Evolutionary conservation across 306 rosid species (phyloP), one percentile per base, ranked within the genome.

Genomic region (Medicago lupulina): DNA sequence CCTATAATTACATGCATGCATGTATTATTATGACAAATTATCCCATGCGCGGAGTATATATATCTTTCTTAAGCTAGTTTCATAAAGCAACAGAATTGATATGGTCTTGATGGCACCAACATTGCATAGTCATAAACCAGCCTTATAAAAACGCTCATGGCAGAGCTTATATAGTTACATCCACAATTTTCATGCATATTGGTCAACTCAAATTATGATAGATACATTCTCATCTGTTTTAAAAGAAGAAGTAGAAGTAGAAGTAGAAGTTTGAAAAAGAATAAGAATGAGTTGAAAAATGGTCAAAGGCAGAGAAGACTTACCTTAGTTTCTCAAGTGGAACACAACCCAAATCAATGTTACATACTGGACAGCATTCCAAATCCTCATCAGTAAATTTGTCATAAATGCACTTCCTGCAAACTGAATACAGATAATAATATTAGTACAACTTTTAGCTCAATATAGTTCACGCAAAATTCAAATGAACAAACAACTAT

Each of bases 311-410:
- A 41, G 64, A 46, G 54, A 61, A 28, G 7, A 17, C 70, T 74
- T 8, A 95, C 98, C 97, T 95, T 72, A 95, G 80, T 85, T 95
- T 95, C 85, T 95, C 98, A 40, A 92, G 64, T 3, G 98, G 97
- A 76, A 73, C 83, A 67, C 91, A 85, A 9, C 98, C 98, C 38
- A 95, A 88, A 81, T 95, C 88, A 36, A 79, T 90, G 62, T 83
- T 74, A 85, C 98, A 95, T 18, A 87, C 81, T 17, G 98, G 98
- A 78, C 98, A 95, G 80, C 81, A 73, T 65, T 95, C 98, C 28
- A 89, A 19, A 67, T 95, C 97, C 75, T 95, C 97, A 2, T 95
- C 98, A 0, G 84, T 76, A 43, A 92, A 78, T 77, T 92, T 95
- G 40, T 85, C 87, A 73, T 85, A 83, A 62, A 95, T 95, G 84